phyloP scores from a whole-genome alignment of 768 basidiomycete genomes.

The Podaxis carcinomalis region DNA sequence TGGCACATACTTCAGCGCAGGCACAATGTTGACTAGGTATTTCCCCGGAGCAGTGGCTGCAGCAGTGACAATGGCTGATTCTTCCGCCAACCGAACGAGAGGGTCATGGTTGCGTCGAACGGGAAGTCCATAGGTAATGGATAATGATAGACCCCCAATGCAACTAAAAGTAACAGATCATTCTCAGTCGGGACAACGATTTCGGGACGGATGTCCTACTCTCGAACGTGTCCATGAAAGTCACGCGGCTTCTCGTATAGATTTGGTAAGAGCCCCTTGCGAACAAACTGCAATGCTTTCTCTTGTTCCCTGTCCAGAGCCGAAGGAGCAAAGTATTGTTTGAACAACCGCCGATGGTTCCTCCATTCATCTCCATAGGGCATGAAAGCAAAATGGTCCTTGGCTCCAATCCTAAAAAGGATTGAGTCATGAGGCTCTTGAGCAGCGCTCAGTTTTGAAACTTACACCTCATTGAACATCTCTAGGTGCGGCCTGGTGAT shows the following conservation, averaged over 20 bases:
- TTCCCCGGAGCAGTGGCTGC: conserved; percentile 6
- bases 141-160: conserved; percentile 1
- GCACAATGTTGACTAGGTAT: conserved; percentile 12
- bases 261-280: not conserved
- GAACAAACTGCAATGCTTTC: not conserved
- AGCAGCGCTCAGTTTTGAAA: not conserved
- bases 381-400: not conserved
- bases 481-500: conserved; percentile 1
- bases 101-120: conserved; percentile 5
- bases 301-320: conserved; percentile 4
- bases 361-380: conserved; percentile 29
- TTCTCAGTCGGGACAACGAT: not conserved
- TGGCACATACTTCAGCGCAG: conserved; percentile 11
- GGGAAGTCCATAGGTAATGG: conserved; percentile 7
- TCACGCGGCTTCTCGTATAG: not conserved
- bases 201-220: not conserved
- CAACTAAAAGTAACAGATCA: conserved; percentile 6
- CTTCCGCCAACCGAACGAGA: conserved; percentile 5
- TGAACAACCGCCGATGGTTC: conserved; percentile 34
- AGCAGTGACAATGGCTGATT: not conserved
- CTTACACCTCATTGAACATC: not conserved
- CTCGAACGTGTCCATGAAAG: not conserved
- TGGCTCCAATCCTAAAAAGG: not conserved
- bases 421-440: not conserved
- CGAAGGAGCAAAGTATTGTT: conserved; percentile 29